phyloP scores from a whole-genome alignment of 179 eudicot genomes.

The Nepenthes alata region DNA sequence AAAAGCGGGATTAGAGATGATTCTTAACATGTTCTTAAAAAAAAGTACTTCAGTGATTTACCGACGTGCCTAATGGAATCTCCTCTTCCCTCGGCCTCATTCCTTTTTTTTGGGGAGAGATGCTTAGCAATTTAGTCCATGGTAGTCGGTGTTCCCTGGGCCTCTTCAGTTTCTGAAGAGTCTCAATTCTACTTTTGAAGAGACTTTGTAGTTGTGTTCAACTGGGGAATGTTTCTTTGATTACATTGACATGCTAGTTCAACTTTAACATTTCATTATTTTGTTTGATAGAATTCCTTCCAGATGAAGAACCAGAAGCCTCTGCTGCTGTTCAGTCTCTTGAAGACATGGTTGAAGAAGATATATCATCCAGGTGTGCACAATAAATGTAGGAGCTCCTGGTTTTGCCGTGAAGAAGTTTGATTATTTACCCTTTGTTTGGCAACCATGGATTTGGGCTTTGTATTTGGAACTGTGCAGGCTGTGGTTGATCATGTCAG shows the following conservation, averaged over 20 bases:
- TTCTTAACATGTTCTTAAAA: too few species aligned
- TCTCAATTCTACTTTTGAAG: too few species aligned
- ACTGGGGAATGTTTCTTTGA: not conserved
- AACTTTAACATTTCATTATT: conserved; percentile 1
- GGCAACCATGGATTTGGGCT: conserved; percentile 2
- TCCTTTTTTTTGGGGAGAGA: too few species aligned
- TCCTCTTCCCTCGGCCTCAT: too few species aligned
- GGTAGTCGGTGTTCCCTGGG: too few species aligned
- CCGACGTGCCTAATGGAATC: too few species aligned
- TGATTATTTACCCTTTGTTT: not conserved
- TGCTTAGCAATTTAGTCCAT: too few species aligned
- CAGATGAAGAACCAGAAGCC: conserved; percentile 65
- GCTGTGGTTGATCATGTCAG: too few species aligned
- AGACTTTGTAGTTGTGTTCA: too few species aligned
- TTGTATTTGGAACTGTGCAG: conserved; percentile 1
- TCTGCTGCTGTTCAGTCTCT: conserved; percentile 42
- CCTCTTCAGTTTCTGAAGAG: too few species aligned
- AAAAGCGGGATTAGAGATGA: too few species aligned
- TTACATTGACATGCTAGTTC: not conserved
- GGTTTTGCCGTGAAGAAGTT: not conserved
- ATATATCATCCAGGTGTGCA: conserved; percentile 77
- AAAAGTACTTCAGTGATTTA: too few species aligned
- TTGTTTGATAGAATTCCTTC: conserved; percentile 32
- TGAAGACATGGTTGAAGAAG: conserved; percentile 65
- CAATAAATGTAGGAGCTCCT: not conserved